Evolutionary conservation across 164 flowering plant species (phyloP).

Genomic region (Aristolochia contorta): DNA sequence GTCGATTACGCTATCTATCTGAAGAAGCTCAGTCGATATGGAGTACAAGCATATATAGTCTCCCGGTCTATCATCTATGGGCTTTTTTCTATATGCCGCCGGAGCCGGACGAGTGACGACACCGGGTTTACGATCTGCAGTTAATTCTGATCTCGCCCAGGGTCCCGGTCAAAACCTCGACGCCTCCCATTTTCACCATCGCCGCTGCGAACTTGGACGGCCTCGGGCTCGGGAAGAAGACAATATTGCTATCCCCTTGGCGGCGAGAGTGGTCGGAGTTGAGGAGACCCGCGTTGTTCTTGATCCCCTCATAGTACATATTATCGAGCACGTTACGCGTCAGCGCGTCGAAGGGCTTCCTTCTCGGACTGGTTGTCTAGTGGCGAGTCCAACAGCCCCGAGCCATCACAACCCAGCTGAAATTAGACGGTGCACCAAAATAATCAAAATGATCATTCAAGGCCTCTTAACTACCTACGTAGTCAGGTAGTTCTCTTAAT

Average conservation of each 20-base stretch:
- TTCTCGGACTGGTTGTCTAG: slow-evolving; percentile 34
- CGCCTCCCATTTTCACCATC: slow-evolving; percentile 6
- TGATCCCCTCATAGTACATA: slow-evolving; percentile 3
- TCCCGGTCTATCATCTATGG: too few species aligned
- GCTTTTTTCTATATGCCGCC: too few species aligned
- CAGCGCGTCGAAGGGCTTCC: slow-evolving; percentile 6
- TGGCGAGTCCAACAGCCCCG: slow-evolving; percentile 40
- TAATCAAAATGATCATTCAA: too few species aligned
- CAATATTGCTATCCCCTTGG: slow-evolving; percentile 1
- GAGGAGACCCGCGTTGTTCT: slow-evolving; percentile 1
- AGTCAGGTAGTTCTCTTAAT: too few species aligned
- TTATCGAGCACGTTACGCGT: slow-evolving; percentile 2
- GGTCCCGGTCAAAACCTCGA: slow-evolving; percentile 2
- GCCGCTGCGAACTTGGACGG: slow-evolving; percentile 20
- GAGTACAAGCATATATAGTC: too few species aligned
- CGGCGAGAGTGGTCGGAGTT: slow-evolving; percentile 4
- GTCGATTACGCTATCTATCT: too few species aligned
- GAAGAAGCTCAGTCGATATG: too few species aligned
- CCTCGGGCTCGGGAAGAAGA: slow-evolving; percentile 6
- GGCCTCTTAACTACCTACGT: too few species aligned
- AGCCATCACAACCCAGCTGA: slow-evolving; percentile 67
- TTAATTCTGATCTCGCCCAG: slow-evolving; percentile 2
- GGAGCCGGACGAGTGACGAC: too few species aligned
- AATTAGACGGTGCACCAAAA: too few species aligned
- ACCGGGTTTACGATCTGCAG: slow-evolving; percentile 8